A percentile compares a stretch with the other conserved stretches of the same genome.
These are phyloP conservation scores for Hondaea fermentalgiana DNA, from an alignment of 108 stramenopile genomes.

Conservation along the genomic window DNA sequence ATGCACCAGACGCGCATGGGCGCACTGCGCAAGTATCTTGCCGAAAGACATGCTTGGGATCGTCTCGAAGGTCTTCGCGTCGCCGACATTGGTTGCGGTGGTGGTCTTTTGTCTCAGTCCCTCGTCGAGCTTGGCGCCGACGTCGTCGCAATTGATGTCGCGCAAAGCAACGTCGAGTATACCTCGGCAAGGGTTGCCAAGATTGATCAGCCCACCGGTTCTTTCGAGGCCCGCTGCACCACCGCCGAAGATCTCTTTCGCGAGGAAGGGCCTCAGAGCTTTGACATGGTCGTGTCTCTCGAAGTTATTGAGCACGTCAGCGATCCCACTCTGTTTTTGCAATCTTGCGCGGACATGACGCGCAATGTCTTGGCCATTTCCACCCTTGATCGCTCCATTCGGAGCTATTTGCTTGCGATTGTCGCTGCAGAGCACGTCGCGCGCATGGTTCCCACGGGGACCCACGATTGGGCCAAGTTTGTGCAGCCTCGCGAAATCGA, in stretches of 20 bases:
- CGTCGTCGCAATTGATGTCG: not conserved
- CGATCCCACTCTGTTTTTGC: not conserved
- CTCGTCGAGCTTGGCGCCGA: not conserved
- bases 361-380: not conserved
- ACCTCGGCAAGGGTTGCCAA: not conserved
- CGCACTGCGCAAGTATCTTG: not conserved
- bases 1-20: constrained; percentile 7
- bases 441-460: not conserved
- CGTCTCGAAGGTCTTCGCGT: not conserved
- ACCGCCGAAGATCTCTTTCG: not conserved
- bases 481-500: constrained; percentile 9
- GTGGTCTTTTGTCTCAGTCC: not conserved
- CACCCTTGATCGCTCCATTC: not conserved
- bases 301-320: constrained; percentile 14
- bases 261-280: not conserved
- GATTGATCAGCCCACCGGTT: not conserved
- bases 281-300: not conserved
- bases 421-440: not conserved
- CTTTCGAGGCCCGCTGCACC: not conserved
- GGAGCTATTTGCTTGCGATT: not conserved
- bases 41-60: not conserved
- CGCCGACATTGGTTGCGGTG: constrained; percentile 3
- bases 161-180: not conserved
- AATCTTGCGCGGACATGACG: not conserved
- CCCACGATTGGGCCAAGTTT: constrained; percentile 8